Percentiles rank a stretch among this genome's conserved stretches.
These are phyloP conservation scores for Naematelia aurantialba DNA, from an alignment of 768 basidiomycete species.

Conservation along the genomic window DNA sequence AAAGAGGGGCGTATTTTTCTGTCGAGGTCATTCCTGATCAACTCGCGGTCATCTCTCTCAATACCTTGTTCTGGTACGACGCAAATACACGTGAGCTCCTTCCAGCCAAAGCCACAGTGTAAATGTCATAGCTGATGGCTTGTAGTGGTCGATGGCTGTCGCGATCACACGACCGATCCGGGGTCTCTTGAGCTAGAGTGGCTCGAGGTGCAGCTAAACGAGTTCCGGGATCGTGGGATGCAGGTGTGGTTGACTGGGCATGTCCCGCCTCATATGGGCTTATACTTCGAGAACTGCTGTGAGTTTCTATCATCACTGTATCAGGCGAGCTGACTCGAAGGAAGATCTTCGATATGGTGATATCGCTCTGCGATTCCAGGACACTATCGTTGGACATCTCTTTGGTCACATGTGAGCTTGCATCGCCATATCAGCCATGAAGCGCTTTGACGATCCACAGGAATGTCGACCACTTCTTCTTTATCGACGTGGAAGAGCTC, in stretches of 20 bases:
- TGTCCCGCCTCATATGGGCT: constrained; percentile 74
- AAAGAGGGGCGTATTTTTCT: constrained; percentile 79
- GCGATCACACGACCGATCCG: constrained; percentile 64
- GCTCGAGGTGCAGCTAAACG: constrained; percentile 76
- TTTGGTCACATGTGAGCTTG: constrained; percentile 61
- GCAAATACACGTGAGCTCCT: constrained; percentile 68
- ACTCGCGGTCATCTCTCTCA: constrained; percentile 76
- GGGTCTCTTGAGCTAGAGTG: constrained; percentile 85
- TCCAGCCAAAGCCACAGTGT: neutral
- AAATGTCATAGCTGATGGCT: constrained; percentile 13
- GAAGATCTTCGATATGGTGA: constrained; percentile 56
- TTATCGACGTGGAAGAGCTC: constrained; percentile 50
- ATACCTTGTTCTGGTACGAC: constrained; percentile 88
- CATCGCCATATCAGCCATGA: neutral
- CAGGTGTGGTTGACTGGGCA: constrained; percentile 66
- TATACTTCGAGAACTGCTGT: constrained; percentile 83
- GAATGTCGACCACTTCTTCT: constrained; percentile 67
- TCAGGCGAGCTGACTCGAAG: constrained; percentile 16
- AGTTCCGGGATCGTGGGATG: constrained; percentile 66
- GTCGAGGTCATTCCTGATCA: constrained; percentile 72
- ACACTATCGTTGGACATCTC: constrained; percentile 79
- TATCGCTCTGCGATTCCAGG: constrained; percentile 75
- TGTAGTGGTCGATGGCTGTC: constrained; percentile 72
- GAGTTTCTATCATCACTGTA: constrained; percentile 47
- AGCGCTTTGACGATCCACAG: constrained; percentile 52